Percentiles rank a stretch among this genome's conserved stretches.
phyloP scores from a whole-genome alignment of 2,329 filamentous ascomycete species.

The Paracoccidioides brasiliensis region DNA sequence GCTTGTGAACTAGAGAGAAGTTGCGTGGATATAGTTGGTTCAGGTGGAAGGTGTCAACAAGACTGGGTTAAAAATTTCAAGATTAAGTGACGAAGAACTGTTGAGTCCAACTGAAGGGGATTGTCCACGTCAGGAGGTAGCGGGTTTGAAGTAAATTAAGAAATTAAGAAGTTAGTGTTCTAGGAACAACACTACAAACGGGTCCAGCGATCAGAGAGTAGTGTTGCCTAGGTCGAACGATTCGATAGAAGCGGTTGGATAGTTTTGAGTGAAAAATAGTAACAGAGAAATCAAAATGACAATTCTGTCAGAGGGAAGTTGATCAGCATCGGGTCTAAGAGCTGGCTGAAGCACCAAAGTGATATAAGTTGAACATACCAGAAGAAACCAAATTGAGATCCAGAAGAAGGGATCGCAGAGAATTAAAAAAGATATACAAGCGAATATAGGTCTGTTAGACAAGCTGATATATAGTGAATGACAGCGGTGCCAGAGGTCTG shows the following conservation, averaged over 20 bases:
- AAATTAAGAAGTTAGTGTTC: background rate
- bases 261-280: background rate
- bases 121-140: background rate
- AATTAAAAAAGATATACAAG: slow-evolving; percentile 11
- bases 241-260: background rate
- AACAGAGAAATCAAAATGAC: background rate
- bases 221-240: background rate
- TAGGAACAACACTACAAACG: background rate
- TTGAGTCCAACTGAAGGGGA: too few relatives aligned
- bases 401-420: slow-evolving; percentile 3
- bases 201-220: background rate
- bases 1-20: background rate
- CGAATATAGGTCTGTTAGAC: slow-evolving; percentile 2
- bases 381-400: background rate
- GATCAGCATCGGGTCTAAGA: background rate
- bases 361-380: background rate
- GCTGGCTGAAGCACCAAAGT: background rate
- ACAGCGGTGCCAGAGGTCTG: background rate
- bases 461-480: background rate
- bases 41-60: background rate
- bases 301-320: background rate
- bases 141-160: background rate
- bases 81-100: background rate
- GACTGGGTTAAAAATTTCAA: background rate
- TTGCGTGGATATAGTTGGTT: background rate